Conservation (phyloP, 768 basidiomycete genomes). For the Collybia sordida region DNA sequence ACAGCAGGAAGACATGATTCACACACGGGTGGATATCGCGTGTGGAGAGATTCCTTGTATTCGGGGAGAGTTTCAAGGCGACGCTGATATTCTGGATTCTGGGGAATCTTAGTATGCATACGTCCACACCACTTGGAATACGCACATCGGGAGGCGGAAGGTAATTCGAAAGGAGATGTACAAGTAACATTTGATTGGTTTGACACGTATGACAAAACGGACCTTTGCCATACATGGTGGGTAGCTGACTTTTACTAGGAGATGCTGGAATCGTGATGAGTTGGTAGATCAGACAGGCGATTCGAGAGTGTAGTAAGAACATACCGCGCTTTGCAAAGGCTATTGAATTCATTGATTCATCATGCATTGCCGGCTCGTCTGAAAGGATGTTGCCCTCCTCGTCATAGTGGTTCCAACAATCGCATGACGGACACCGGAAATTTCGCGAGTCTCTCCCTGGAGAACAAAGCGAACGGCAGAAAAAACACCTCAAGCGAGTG, state of each 20-base stretch:
- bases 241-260: slow-evolving; percentile 67
- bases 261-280: slow-evolving; percentile 44
- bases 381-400: slow-evolving; percentile 74
- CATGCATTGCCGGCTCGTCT: slow-evolving; percentile 87
- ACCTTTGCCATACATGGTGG: slow-evolving; percentile 54
- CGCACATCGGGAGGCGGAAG: slow-evolving; percentile 76
- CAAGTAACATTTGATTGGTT: slow-evolving; percentile 87
- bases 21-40: slow-evolving; percentile 89
- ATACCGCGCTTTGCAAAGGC: slow-evolving; percentile 76
- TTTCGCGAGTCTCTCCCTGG: slow-evolving; percentile 48
- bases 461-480: slow-evolving; percentile 55
- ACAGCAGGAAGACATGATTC: slow-evolving; percentile 71
- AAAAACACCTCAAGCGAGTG: slow-evolving; percentile 57
- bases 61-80: slow-evolving; percentile 64
- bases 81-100: slow-evolving; percentile 73
- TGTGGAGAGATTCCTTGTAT: slow-evolving; percentile 73
- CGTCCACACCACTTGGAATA: slow-evolving; percentile 10
- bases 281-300: not conserved
- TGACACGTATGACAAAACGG: slow-evolving; percentile 88
- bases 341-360: slow-evolving; percentile 64
- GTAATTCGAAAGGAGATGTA: slow-evolving; percentile 88
- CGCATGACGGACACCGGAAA: slow-evolving; percentile 67
- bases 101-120: slow-evolving; percentile 5
- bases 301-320: slow-evolving; percentile 13
- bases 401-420: slow-evolving; percentile 76